Evolutionary conservation across 768 basidiomycete species (phyloP).

Genomic region (Mycena vulgaris): DNA sequence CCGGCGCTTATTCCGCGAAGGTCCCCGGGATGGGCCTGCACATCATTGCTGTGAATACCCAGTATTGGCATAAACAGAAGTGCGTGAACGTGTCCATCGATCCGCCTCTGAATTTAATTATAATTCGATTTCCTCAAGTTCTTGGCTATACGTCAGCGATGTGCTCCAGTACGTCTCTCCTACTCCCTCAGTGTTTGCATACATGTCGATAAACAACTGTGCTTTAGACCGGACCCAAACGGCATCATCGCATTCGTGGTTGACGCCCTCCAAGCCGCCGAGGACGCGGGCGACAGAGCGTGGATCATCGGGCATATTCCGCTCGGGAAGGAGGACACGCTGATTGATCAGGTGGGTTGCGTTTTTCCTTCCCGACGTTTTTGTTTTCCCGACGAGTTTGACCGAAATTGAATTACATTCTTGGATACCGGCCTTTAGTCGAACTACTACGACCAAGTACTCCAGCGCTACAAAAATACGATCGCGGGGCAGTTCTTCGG

Average conservation of each 20-base stretch:
- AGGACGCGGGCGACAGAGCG: slow-evolving; percentile 53
- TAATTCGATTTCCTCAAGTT: slow-evolving; percentile 38
- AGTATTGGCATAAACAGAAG: slow-evolving; percentile 58
- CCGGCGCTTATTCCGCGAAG: slow-evolving; percentile 52
- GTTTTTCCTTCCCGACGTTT: no score
- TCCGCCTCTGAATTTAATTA: not conserved
- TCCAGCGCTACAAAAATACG: slow-evolving; percentile 57
- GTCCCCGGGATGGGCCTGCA: slow-evolving; percentile 51
- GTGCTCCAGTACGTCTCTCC: slow-evolving; percentile 42
- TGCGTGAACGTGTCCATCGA: slow-evolving; percentile 23
- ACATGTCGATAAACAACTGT: no score
- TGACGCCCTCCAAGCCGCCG: slow-evolving; percentile 54
- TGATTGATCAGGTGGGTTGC: slow-evolving; percentile 38
- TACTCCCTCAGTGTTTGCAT: no score
- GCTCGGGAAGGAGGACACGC: slow-evolving; percentile 48
- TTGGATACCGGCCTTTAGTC: slow-evolving; percentile 43
- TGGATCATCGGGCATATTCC: slow-evolving; percentile 60
- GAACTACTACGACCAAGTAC: slow-evolving; percentile 59
- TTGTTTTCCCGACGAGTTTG: no score
- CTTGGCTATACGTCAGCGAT: slow-evolving; percentile 59
- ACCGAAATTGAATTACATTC: no score
- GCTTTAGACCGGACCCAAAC: slow-evolving; percentile 55
- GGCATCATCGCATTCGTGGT: slow-evolving; percentile 59
- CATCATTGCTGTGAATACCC: slow-evolving; percentile 58
- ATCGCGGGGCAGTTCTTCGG: slow-evolving; percentile 61